Evolutionary conservation across 208 protist genomes (phyloP), one percentile per base, ranked within the genome.

Genomic region (Trypanosoma melophagium): DNA sequence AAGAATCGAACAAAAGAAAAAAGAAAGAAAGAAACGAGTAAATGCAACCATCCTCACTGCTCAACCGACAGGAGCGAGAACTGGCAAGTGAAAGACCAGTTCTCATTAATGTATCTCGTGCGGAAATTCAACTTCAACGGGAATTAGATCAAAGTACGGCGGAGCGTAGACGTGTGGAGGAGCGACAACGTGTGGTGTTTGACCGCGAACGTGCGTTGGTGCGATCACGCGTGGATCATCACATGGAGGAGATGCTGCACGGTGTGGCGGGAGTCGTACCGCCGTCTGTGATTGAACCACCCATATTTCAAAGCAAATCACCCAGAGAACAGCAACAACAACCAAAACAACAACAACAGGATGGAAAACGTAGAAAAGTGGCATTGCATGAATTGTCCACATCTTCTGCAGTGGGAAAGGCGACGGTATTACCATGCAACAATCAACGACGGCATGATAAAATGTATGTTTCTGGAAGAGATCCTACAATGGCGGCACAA

Each of bases 11-110:
- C 10, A 10, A 41, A 9, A 44, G 14, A 57, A 21, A 12, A 38
- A 66, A 40, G 25, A 54, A 35, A 12, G 25, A 40, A 7, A 24
- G 21, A 12, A 52, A 22, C 0, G 2, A 52, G 8, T 19, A n/a
- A 31, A 75, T 75, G 69, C 31, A 28, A 31, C 21, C 25, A 35
- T 53, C 60, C 5, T 12, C 9, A 17, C 24, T 56, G 2, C 8
- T 28, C 45, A 41, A 19, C 38, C 62, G 49, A 47, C 79, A 83
- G 60, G 79, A 83, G 53, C 51, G 31, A 25, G 53, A 80, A 47
- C 74, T 90, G 38, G 28, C 61, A 7, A 60, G 73, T 61, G 69
- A 79, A 52, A 68, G 66, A 0, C 79, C 84, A 7, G 76, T 86
- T 5, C 44, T 71, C 47, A 87, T 79, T 47, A 69, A 76, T 38